Evolutionary conservation across 2,329 filamentous ascomycete genomes (phyloP), one percentile per base, ranked within the genome.

Genomic region (Bipolaris sorokiniana): DNA sequence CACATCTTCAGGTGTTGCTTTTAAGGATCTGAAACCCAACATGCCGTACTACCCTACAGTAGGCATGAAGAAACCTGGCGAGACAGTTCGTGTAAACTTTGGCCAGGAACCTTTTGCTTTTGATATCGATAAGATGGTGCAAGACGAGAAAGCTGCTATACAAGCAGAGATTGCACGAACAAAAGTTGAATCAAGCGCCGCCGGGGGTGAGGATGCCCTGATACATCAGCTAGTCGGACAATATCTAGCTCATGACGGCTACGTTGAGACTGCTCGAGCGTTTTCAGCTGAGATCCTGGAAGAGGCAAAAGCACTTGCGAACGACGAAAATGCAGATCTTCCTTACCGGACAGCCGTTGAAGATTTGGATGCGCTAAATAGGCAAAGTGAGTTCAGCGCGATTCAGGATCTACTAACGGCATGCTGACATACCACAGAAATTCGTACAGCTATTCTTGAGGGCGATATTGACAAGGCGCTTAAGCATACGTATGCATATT

Each of bases 201-300:
- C 56, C 7, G 80, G 90, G 61, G 86, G 84, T 59, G 94, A 97
- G 76, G 88, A 87, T 1, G 83, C 90, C 23, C 83, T 98, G 46
- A 87, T 97, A 36, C 92, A 97, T 72, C 86, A 90, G 66, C 80
- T 98, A 54, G 87, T 94, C 16, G 83, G 92, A 37, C 93, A 97
- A 76, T 98, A 96, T 65, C 81, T 99, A 13, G 90, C 93, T 36
- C 94, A 98, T 67, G 95, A 98, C 69, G 95, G 95, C 57, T 98
- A 97, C 66, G 89, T 97, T 7, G 94, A 97, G 65, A 97, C 94
- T 0, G 93, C 93, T 7, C 86, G 88, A 62, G 92, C 91, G 0
- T 98, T 99, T 80, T 88, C 90, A 3, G 84, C 89, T 66, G 94
- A 98, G 70, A 87, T 96, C 23, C 84, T 86, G 51, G 80, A 84